These are phyloP conservation scores for Protostelium mycophagum DNA, from an alignment of 78 protist species.

Conservation along the genomic window DNA sequence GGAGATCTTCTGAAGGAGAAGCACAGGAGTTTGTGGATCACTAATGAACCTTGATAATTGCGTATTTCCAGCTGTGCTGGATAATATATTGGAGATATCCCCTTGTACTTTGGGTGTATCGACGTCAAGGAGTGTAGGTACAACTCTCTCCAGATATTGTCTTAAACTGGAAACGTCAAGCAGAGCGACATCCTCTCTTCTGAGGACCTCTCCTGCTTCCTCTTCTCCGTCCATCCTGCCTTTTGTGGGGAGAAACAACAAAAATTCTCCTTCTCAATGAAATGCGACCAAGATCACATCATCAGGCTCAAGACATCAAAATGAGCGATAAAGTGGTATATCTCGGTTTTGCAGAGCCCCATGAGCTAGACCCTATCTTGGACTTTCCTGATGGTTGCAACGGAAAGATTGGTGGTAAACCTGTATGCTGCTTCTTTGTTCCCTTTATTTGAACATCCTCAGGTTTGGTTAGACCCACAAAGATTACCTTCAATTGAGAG, in stretches of 20 bases:
- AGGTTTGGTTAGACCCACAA: not conserved
- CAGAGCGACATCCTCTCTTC: not conserved
- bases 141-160: slow-evolving; percentile 29
- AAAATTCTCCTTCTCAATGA: no score
- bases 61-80: slow-evolving; percentile 3
- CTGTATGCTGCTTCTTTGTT: not conserved
- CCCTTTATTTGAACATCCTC: not conserved
- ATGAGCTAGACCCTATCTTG: not conserved
- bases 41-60: slow-evolving; percentile 26
- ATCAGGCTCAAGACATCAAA: no score
- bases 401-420: not conserved
- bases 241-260: no score
- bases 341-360: not conserved
- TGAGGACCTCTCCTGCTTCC: not conserved
- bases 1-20: slow-evolving; percentile 35
- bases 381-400: not conserved
- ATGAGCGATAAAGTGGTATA: not conserved
- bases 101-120: slow-evolving; percentile 23
- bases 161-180: not conserved
- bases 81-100: not conserved
- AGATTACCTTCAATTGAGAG: not conserved
- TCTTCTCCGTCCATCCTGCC: not conserved
- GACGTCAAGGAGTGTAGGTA: slow-evolving; percentile 47
- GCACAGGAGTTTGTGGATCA: slow-evolving; percentile 47
- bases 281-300: no score